phyloP scores from a whole-genome alignment of 2,329 filamentous ascomycete species.

The Verticillium zaregamsianum region DNA sequence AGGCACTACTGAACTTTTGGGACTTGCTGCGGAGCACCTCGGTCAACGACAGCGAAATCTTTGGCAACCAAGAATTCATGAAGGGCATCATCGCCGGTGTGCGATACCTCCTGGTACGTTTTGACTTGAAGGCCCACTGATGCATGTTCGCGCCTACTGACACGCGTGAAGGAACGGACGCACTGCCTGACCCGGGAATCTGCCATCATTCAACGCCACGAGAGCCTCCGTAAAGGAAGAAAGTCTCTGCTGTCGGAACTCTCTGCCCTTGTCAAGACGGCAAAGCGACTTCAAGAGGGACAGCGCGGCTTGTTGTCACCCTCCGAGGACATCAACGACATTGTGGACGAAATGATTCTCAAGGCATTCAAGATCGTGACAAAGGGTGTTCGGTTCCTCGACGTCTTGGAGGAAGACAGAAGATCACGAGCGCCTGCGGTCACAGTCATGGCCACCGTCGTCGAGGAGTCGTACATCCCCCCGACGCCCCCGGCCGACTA shows the following conservation, averaged over 20 bases:
- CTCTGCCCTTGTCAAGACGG: conserved; percentile 82
- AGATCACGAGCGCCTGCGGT: conserved; percentile 46
- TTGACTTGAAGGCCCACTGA: not conserved
- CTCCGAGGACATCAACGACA: conserved; percentile 61
- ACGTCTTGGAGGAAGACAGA: conserved; percentile 70
- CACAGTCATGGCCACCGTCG: conserved; percentile 55
- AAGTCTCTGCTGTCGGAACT: conserved; percentile 88
- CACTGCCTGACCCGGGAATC: conserved; percentile 84
- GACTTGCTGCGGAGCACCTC: conserved; percentile 78
- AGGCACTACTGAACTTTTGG: conserved; percentile 88
- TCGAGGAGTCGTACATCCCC: conserved; percentile 54
- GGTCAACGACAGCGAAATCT: conserved; percentile 71
- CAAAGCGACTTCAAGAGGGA: conserved; percentile 77
- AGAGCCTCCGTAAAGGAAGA: conserved; percentile 71
- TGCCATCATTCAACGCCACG: conserved; percentile 67
- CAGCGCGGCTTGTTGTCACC: conserved; percentile 47
- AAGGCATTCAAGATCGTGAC: conserved; percentile 95
- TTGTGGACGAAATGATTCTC: conserved; percentile 88
- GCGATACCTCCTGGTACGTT: conserved; percentile 77
- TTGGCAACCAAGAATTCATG: conserved; percentile 90
- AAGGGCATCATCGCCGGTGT: conserved; percentile 91
- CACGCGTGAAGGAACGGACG: conserved; percentile 67
- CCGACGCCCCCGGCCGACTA: conserved; percentile 61
- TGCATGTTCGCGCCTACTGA: not conserved
- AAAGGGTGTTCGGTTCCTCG: conserved; percentile 82